A percentile compares a stretch with the other conserved stretches of the same genome.
phyloP scores from a whole-genome alignment of 2,329 filamentous ascomycete genomes.

The Aspergillus oerlinghausenensis region DNA sequence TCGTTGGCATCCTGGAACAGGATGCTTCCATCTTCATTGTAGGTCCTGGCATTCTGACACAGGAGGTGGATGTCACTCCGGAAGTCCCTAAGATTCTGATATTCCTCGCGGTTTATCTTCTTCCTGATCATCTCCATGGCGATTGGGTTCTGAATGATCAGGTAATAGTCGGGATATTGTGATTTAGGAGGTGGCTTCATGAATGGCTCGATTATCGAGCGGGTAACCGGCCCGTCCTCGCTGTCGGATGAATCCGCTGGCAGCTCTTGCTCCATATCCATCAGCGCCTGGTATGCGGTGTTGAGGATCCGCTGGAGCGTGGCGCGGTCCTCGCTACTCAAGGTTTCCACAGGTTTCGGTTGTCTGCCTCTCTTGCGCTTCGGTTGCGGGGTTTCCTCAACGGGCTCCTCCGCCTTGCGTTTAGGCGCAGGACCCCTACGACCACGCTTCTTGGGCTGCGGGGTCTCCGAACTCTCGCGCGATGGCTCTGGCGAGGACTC shows the following conservation, averaged over 20 bases:
- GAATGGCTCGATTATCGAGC: slow-evolving; percentile 89
- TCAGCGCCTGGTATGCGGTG: slow-evolving; percentile 71
- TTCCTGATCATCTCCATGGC: slow-evolving; percentile 93
- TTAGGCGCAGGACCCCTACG: slow-evolving; percentile 79
- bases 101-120: slow-evolving; percentile 95
- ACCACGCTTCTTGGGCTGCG: slow-evolving; percentile 65
- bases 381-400: slow-evolving; percentile 69
- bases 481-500: slow-evolving; percentile 77
- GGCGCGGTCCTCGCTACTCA: slow-evolving; percentile 66
- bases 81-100: slow-evolving; percentile 75
- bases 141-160: slow-evolving; percentile 87
- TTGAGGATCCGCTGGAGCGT: slow-evolving; percentile 77
- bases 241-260: slow-evolving; percentile 48
- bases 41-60: slow-evolving; percentile 87
- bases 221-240: slow-evolving; percentile 55
- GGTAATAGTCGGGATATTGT: slow-evolving; percentile 91
- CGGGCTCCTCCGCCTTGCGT: slow-evolving; percentile 76
- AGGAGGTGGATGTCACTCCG: slow-evolving; percentile 76
- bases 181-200: slow-evolving; percentile 84
- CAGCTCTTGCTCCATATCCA: slow-evolving; percentile 76
- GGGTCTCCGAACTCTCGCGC: slow-evolving; percentile 76
- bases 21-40: slow-evolving; percentile 92
- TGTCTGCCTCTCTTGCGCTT: slow-evolving; percentile 74
- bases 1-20: slow-evolving; percentile 88
- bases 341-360: slow-evolving; percentile 62